A percentile compares a stretch with the other conserved stretches of the same genome.
Evolutionary conservation across 176 grass and related monocot species (phyloP).

Genomic region (Avena sativa): DNA sequence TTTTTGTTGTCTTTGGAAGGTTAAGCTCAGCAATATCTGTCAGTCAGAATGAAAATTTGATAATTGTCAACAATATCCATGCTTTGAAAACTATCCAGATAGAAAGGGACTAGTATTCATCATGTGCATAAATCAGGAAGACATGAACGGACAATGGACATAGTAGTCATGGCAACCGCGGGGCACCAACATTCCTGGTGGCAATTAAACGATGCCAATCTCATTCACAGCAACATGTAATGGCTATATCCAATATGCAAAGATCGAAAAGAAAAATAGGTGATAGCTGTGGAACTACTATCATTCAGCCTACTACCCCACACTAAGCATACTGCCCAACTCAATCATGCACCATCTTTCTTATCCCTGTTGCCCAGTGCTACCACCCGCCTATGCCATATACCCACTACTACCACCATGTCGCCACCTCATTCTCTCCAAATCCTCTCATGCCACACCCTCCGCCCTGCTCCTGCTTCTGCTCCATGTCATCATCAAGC

Average conservation of each 20-base stretch:
- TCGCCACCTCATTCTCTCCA: background rate
- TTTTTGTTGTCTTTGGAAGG: conserved; percentile 64
- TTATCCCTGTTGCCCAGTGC: background rate
- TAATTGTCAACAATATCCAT: conserved; percentile 2
- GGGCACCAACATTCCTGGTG: background rate
- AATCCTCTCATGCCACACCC: background rate
- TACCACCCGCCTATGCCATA: background rate
- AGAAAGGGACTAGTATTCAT: conserved; percentile 4
- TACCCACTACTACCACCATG: background rate
- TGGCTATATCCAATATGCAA: conserved; percentile 3
- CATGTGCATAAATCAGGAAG: background rate
- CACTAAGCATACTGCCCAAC: background rate
- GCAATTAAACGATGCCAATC: background rate
- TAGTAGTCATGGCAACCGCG: background rate
- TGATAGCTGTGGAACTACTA: background rate
- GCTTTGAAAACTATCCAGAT: background rate
- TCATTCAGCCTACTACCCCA: background rate
- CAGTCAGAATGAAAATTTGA: background rate
- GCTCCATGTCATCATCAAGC: background rate
- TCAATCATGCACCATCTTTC: background rate
- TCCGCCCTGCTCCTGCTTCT: background rate
- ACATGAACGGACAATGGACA: background rate
- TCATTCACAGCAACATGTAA: background rate
- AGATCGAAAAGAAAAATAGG: background rate
- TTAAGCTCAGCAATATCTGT: conserved; percentile 81